Percentiles rank a stretch among this genome's conserved stretches.
Conservation (phyloP, 2,329 filamentous ascomycete genomes). For the Colletotrichum musae region DNA sequence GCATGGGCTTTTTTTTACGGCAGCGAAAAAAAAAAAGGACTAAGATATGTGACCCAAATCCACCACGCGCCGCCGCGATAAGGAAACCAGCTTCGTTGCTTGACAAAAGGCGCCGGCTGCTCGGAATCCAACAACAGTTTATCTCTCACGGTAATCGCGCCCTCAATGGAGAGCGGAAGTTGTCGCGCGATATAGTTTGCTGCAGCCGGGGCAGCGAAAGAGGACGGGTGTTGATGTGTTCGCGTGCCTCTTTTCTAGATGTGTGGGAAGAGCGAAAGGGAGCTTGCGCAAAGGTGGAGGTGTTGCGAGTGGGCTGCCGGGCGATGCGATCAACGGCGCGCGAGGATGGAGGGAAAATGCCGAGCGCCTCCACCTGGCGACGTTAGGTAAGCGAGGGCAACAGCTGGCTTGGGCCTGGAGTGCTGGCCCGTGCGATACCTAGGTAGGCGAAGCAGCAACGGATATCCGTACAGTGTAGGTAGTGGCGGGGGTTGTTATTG, state of each 20-base stretch:
- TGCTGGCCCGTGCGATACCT: neutral
- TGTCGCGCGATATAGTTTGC: slow-evolving; percentile 24
- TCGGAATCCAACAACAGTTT: slow-evolving; percentile 19
- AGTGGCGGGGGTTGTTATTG: neutral
- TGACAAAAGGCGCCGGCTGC: slow-evolving; percentile 15
- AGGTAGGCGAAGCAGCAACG: no score
- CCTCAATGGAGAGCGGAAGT: slow-evolving; percentile 2
- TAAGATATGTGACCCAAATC: slow-evolving; percentile 41
- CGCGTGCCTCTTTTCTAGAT: slow-evolving; percentile 35
- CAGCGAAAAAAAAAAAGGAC: slow-evolving; percentile 27
- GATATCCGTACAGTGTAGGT: neutral
- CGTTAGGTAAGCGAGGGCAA: slow-evolving; percentile 34
- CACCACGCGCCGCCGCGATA: slow-evolving; percentile 36
- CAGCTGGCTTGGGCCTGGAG: slow-evolving; percentile 17
- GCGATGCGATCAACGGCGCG: slow-evolving; percentile 38
- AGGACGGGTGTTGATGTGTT: slow-evolving; percentile 9
- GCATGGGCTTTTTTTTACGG: slow-evolving; percentile 40
- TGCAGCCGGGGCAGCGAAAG: slow-evolving; percentile 19
- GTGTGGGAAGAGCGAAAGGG: slow-evolving; percentile 29
- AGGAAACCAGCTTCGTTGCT: slow-evolving; percentile 17
- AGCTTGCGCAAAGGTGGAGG: slow-evolving; percentile 42
- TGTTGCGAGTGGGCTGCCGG: slow-evolving; percentile 35
- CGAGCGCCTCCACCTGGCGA: slow-evolving; percentile 31
- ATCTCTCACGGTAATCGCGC: slow-evolving; percentile 23
- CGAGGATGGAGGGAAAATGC: slow-evolving; percentile 41